These are phyloP conservation scores for Warburgia ugandensis DNA, from an alignment of 164 flowering plant genomes.

Conservation along the genomic window DNA sequence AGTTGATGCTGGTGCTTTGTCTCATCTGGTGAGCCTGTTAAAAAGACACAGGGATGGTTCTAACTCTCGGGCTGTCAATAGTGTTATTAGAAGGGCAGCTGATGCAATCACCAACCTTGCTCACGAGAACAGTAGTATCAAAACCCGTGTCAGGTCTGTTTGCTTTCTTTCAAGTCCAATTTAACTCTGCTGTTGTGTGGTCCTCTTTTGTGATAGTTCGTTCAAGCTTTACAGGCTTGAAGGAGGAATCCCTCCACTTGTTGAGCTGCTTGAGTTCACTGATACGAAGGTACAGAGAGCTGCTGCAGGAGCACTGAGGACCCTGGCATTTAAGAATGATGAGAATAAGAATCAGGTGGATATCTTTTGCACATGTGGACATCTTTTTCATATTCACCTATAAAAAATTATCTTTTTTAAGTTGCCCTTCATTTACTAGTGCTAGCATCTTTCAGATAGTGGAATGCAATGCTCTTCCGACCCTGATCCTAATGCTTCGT, in stretches of 20 bases:
- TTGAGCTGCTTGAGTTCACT: conserved; percentile 78
- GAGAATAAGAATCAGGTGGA: conserved; percentile 98
- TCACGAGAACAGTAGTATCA: conserved; percentile 90
- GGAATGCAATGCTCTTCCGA: conserved; percentile 95
- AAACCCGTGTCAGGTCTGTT: conserved; percentile 91
- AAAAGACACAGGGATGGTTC: conserved; percentile 52
- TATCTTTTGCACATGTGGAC: too few species aligned
- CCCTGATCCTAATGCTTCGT: conserved; percentile 85
- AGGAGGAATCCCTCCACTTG: conserved; percentile 98
- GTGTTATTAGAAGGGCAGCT: conserved; percentile 93
- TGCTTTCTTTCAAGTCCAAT: conserved; percentile 4
- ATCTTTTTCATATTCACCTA: too few species aligned
- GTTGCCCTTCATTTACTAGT: too few species aligned
- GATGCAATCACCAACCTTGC: conserved; percentile 99
- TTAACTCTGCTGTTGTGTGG: too few species aligned
- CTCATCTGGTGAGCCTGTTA: conserved; percentile 75
- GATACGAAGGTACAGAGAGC: conserved; percentile 97
- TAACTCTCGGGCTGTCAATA: conserved; percentile 61
- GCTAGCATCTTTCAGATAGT: conserved; percentile 76
- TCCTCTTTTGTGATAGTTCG: conserved; percentile 6
- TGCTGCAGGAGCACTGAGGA: conserved; percentile 94
- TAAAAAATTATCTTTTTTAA: too few species aligned
- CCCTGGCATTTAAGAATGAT: conserved; percentile 96
- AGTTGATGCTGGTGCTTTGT: conserved; percentile 86
- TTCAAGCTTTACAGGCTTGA: conserved; percentile 50